Evolutionary conservation across 345 rosid genomes (phyloP), one percentile per base, ranked within the genome.

Genomic region (Camelina laxa): DNA sequence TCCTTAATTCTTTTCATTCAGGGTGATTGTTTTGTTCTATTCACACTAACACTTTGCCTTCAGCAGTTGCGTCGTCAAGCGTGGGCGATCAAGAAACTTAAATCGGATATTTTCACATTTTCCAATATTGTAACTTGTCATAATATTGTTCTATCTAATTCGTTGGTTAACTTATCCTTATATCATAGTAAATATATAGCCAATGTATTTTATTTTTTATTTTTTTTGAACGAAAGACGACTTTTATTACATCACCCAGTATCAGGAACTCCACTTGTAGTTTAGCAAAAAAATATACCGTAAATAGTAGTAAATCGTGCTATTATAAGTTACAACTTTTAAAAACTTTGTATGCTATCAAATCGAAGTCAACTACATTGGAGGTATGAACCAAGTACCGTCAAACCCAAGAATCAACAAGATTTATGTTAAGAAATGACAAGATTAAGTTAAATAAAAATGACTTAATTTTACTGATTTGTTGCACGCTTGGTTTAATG

Each of bases 401-500:
- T 53, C 62, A 53, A 42, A 38, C 55, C 17, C 33, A 44, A 54
- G 19, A 54, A 20, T 44, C 38, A 41, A 73, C 47, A 64, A 41
- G 12, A 13, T 33, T 33, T 20, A 55, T 44, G 19, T 51, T 30
- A 42, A 42, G 35, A 35, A 19, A 35, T 69, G 3, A 64, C 7
- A 56, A 50, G n/a, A 9, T n/a, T 9, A 33, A 33, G 36, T 33
- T 33, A 33, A 1, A 33, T 7, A 33, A 33, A 33, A 33, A 33
- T 8, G 3, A 64, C 12, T 42, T 0, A 50, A 22, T 6, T 11
- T 42, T 27, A 15, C 22, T 63, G 16, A 44, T 53, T 63, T 55
- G 70, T 56, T 67, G 44, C 53, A 74, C 60, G 61, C 27, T 48
- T 38, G 67, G 45, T 58, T 48, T 8, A 2, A 17, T 56, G 49